Percentiles rank a stretch among this genome's conserved stretches.
Evolutionary conservation across 495 filamentous ascomycete genomes (phyloP).

Genomic region (Sabuloglossum arenarium): DNA sequence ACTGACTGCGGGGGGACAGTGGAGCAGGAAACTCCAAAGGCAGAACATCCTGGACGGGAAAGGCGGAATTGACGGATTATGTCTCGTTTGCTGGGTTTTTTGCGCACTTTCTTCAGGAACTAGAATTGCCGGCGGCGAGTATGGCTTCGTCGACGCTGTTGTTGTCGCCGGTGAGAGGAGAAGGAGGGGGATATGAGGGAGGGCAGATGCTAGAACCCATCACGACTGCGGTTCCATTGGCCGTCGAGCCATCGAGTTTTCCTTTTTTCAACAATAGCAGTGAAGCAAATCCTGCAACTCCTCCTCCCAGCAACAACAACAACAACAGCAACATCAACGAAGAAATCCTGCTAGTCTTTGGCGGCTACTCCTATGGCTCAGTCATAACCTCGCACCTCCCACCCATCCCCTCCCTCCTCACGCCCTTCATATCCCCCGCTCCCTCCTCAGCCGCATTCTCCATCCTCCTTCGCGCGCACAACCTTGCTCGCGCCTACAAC

Average conservation of each 20-base stretch:
- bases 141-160: too few species aligned
- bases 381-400: constrained; percentile 59
- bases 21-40: constrained; percentile 60
- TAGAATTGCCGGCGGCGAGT: background rate
- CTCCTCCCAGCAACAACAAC: background rate
- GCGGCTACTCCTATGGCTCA: constrained; percentile 85
- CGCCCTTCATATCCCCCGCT: constrained; percentile 34
- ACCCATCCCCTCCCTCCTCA: constrained; percentile 30
- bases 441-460: constrained; percentile 33
- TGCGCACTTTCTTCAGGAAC: constrained; percentile 39
- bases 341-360: constrained; percentile 30
- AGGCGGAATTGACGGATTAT: constrained; percentile 63
- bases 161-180: too few species aligned
- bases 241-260: background rate
- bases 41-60: constrained; percentile 67
- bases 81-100: constrained; percentile 59
- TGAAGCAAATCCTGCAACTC: background rate
- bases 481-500: too few species aligned
- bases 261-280: background rate
- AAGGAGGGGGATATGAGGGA: background rate
- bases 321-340: background rate
- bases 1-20: too few species aligned
- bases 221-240: background rate
- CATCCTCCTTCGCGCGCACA: constrained; percentile 45
- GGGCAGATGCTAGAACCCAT: background rate